phyloP scores from a whole-genome alignment of 2,329 filamentous ascomycete genomes.

The Diaporthe sp. region DNA sequence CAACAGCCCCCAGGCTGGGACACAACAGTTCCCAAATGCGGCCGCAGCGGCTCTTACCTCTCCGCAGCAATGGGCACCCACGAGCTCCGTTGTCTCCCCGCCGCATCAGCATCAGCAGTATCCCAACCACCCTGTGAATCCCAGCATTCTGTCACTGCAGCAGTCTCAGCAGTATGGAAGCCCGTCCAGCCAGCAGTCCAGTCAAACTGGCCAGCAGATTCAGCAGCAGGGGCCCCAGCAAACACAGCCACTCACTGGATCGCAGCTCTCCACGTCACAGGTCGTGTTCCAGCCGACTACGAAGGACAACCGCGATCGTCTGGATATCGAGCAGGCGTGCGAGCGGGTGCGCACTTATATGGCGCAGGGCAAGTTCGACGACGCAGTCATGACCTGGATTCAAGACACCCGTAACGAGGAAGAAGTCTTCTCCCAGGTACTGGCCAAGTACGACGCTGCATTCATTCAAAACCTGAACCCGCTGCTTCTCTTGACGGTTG shows the following conservation, averaged over 20 bases:
- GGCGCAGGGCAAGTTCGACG: constrained; percentile 71
- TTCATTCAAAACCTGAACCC: constrained; percentile 71
- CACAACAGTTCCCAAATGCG: constrained; percentile 38
- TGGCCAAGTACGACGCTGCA: constrained; percentile 64
- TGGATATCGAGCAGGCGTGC: constrained; percentile 69
- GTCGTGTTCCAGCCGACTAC: constrained; percentile 55
- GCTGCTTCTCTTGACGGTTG: constrained; percentile 74
- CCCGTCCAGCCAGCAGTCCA: constrained; percentile 36
- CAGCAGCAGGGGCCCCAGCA: constrained; percentile 31
- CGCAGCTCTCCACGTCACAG: constrained; percentile 46
- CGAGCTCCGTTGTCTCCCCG: constrained; percentile 32
- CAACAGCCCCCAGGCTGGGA: constrained; percentile 34
- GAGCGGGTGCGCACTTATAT: constrained; percentile 74
- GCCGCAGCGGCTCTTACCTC: constrained; percentile 30
- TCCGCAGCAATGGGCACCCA: constrained; percentile 36
- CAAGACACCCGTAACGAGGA: constrained; percentile 69
- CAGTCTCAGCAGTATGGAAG: constrained; percentile 39
- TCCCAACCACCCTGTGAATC: constrained; percentile 35
- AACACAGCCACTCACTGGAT: constrained; percentile 31
- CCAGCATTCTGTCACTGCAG: constrained; percentile 36
- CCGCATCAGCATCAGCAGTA: constrained; percentile 36
- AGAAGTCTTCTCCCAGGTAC: constrained; percentile 71
- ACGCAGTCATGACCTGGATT: constrained; percentile 76
- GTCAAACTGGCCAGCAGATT: constrained; percentile 33
- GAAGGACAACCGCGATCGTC: constrained; percentile 61